Percentiles rank a stretch among this genome's conserved stretches.
Conservation (phyloP, 108 stramenopile genomes). For the Cyclotella choctawhatcheeana region DNA sequence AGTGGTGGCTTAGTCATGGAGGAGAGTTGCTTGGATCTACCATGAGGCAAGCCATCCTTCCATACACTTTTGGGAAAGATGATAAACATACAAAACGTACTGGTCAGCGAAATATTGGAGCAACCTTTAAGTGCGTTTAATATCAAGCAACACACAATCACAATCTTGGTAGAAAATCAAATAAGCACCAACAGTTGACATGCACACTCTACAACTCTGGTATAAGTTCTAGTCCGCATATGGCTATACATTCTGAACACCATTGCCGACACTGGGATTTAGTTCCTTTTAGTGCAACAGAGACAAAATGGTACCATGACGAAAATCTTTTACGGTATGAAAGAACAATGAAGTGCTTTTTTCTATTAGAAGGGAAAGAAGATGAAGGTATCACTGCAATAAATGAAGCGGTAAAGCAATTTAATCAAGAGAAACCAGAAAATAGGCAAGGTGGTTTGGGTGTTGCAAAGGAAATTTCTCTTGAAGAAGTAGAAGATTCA, state of each 20-base stretch:
- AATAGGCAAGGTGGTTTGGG: no score
- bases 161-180: not conserved
- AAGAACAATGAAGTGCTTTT: not conserved
- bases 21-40: not conserved
- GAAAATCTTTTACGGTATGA: not conserved
- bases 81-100: not conserved
- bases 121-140: not conserved
- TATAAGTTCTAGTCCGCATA: slow-evolving; percentile 3
- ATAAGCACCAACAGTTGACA: not conserved
- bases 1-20: slow-evolving; percentile 2
- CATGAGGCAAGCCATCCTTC: not conserved
- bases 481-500: no score
- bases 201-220: not conserved
- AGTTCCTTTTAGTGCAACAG: not conserved
- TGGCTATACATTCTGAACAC: not conserved
- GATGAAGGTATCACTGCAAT: not conserved
- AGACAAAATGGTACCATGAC: not conserved
- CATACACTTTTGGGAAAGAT: slow-evolving; percentile 1
- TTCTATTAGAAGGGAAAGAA: not conserved
- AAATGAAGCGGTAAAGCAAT: not conserved
- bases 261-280: not conserved
- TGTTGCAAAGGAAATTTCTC: no score
- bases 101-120: not conserved
- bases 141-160: not conserved
- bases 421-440: no score